Percentiles rank a stretch among this genome's conserved stretches.
Conservation (phyloP, 1,284 basidiomycete genomes). For the Sporisorium sorghi region DNA sequence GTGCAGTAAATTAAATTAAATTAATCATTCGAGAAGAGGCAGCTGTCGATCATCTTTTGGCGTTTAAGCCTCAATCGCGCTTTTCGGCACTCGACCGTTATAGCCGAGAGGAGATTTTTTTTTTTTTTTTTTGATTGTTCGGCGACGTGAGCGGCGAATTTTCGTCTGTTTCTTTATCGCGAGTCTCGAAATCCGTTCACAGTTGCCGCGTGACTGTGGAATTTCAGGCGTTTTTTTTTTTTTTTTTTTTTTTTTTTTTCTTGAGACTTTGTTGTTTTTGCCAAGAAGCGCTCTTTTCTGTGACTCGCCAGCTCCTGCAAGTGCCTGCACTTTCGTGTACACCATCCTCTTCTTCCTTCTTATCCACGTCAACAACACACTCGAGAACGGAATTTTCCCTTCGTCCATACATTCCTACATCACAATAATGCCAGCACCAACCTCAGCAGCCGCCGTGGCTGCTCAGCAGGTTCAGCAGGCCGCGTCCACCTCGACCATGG, state of each 20-base stretch:
- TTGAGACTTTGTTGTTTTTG: background rate
- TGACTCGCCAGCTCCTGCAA: too few species aligned
- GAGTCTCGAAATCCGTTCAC: too few species aligned
- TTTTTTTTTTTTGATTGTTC: too few species aligned
- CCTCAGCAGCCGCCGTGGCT: conserved; percentile 13
- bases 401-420: background rate
- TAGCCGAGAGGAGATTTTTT: conserved; percentile 9
- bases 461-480: conserved; percentile 20
- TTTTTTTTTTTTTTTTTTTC: background rate
- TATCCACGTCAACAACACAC: background rate
- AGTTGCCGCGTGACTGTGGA: conserved; percentile 7
- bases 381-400: background rate
- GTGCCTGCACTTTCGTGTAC: background rate
- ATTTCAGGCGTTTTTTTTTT: conserved; percentile 6
- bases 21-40: background rate
- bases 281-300: conserved; percentile 2
- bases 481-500: conserved; percentile 32
- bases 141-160: conserved; percentile 6
- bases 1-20: too few species aligned
- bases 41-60: background rate
- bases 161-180: background rate
- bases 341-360: background rate
- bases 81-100: conserved; percentile 18
- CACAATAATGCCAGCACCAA: conserved; percentile 29
- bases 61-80: too few species aligned